Conservation (phyloP, 352 stramenopile species). For the Pythium periplocum region DNA sequence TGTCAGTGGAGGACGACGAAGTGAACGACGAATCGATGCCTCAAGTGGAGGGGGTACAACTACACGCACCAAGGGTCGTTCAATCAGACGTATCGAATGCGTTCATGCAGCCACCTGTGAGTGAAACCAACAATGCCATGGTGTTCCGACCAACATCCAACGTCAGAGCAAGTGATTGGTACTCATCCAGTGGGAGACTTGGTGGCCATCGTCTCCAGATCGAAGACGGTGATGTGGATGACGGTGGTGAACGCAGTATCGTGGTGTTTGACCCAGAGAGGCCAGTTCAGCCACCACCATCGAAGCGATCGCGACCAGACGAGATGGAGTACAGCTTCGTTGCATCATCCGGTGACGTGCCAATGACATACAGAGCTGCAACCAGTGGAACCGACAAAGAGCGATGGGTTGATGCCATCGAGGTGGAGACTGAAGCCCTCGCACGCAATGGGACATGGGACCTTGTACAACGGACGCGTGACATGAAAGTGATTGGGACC, state of each 20-base stretch:
- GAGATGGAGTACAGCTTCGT: not conserved
- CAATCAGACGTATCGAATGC: not conserved
- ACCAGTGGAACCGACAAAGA: not conserved
- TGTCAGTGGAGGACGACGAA: not conserved
- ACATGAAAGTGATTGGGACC: constrained; percentile 17
- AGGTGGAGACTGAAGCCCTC: not conserved
- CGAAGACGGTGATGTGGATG: not conserved
- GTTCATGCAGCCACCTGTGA: not conserved
- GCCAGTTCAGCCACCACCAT: not conserved
- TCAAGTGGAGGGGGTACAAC: not conserved
- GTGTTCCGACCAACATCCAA: not conserved
- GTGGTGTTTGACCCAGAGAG: not conserved
- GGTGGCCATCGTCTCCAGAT: not conserved
- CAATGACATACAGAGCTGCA: not conserved
- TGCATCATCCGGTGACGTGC: not conserved
- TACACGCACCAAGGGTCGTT: not conserved
- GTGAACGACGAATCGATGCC: not conserved
- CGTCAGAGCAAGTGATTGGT: not conserved
- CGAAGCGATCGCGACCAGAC: not conserved
- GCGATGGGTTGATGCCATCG: not conserved
- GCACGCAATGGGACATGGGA: constrained; percentile 3
- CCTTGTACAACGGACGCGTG: not conserved
- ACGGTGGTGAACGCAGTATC: not conserved
- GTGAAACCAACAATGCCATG: not conserved
- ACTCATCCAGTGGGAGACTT: not conserved